Evolutionary conservation across 768 basidiomycete species (phyloP).

Genomic region (Boletus rubescentipes): DNA sequence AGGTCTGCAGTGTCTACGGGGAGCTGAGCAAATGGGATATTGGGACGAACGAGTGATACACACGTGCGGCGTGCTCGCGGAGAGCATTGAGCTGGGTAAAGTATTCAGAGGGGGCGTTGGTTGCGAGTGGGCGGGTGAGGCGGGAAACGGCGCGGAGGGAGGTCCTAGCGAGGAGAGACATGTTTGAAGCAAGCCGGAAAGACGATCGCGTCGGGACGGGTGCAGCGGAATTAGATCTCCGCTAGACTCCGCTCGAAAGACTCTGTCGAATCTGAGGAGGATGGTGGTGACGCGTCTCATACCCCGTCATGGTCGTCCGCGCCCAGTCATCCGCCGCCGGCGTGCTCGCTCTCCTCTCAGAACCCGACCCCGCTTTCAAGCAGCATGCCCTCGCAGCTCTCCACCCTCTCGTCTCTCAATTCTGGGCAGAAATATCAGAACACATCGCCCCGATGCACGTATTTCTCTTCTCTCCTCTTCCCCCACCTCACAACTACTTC

Average conservation of each 20-base stretch:
- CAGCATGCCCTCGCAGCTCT: constrained; percentile 88
- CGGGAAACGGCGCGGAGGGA: constrained; percentile 46
- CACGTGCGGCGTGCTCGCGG: constrained; percentile 66
- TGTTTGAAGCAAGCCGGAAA: constrained; percentile 20
- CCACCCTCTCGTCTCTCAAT: constrained; percentile 82
- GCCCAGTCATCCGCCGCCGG: constrained; percentile 84
- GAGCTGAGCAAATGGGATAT: constrained; percentile 9
- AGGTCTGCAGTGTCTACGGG: constrained; percentile 67
- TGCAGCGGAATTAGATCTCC: constrained; percentile 19
- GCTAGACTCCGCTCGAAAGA: constrained; percentile 33
- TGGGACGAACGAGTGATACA: constrained; percentile 15
- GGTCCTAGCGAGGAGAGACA: constrained; percentile 52
- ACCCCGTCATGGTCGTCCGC: constrained; percentile 57
- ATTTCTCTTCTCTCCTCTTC: constrained; percentile 5
- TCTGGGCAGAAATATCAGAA: constrained; percentile 99
- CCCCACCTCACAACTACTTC: constrained; percentile 7
- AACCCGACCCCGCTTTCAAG: constrained; percentile 84
- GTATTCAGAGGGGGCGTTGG: constrained; percentile 43
- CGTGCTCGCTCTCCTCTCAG: constrained; percentile 86
- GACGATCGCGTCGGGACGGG: constrained; percentile 31
- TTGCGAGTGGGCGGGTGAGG: constrained; percentile 36
- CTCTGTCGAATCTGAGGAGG: constrained; percentile 26
- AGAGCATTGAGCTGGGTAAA: constrained; percentile 54
- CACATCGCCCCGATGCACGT: constrained; percentile 85
- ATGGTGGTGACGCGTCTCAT: constrained; percentile 45